Evolutionary conservation across 768 basidiomycete species (phyloP), one percentile per base, ranked within the genome.

Genomic region (Mycena galericulata): DNA sequence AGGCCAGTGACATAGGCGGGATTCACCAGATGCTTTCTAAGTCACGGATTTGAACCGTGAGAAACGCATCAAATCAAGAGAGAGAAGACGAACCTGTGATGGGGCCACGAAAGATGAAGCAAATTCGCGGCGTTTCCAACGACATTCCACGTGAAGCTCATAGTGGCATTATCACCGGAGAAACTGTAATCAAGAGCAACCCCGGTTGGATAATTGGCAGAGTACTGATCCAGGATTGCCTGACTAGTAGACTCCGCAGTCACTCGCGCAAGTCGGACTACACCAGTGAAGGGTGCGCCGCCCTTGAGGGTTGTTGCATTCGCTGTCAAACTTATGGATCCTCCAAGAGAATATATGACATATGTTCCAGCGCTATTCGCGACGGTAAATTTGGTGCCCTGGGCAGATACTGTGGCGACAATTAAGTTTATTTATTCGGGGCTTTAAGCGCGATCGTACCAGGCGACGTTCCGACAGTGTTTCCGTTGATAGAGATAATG

Each of bases 61-160:
- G 58, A 64, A 63, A 29, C 7, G 9, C 5, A 27, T 14, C 27
- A 17, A 4, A 27, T 10, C 3, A 43, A 20, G 3, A 4, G 17
- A 17, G 15, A 1, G 22, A 29, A 30, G 27, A 71, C 74, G 34
- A 46, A 77, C 79, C 79, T 69, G 62, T 80, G 79, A 61, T 80
- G 79, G 17, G 79, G 79, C 75, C 76, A 80, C 36, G 79, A 79
- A 30, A 80, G 72, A 71, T 79, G 75, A n/a, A 80, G 72, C 40
- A 79, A 74, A 12, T 79, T 69, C 0, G 70, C 71, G 12, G 79
- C 68, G 50, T 71, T 76, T 24, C 79, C 79, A 27, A 67, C 65
- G 10, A 78, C 76, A 22, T 68, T 69, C 77, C 77, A 80, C 3
- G 78, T 79, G 70, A 80, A 80, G 45, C 70, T 73, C 51, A 80